Base-by-base conservation (phyloP, 106 monocot species). In the Vanilla planifolia region DNA sequence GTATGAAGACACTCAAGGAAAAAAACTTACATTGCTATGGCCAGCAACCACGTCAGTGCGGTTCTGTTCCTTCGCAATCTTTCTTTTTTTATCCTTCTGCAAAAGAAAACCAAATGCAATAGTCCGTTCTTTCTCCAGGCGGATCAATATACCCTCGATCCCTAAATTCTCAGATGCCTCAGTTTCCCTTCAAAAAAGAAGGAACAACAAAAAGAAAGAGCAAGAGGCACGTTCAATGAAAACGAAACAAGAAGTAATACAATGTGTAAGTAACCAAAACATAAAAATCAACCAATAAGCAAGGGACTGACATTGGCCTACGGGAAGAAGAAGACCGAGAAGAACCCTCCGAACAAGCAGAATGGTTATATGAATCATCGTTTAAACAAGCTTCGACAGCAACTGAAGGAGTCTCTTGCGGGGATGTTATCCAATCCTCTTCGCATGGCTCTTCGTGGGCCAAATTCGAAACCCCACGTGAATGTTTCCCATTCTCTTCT, bases 91-190 rank as follows among this genome's bases (percentile, higher is more conserved):
- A 46, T 59, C 23, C 26, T 17, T 46, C 5, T 21, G 6, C 10
- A 7, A 35, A 19, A 33, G 35, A n/a, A 59, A 11, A 15, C 45
- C 24, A 52, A 67, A 67, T 15, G 67, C 51, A 20, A 72, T 40
- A 44, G 17, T 67, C 45, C 80, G 60, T 59, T 80, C 67, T 48
- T 71, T 80, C 71, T 75, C 75, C 27, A 80, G 56, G 20, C 71
- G 51, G 5, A 28, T 40, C 63, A 80, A 20, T 23, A 80, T 80
- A 25, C 75, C 80, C 19, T 71, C 62, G 19, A 80, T 64, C 6
- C 75, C 74, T 15, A 34, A 21, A 19, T 68, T 59, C 24, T 65
- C 59, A 24, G 22, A 33, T 39, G 14, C 40, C 2, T 65, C 59
- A 43, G 43, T 60, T 33, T 70, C 59, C 37, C 69, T 70, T 60